Evolutionary conservation across 2,329 filamentous ascomycete genomes (phyloP).

Genomic region (Rhexocercosporidium sp.): DNA sequence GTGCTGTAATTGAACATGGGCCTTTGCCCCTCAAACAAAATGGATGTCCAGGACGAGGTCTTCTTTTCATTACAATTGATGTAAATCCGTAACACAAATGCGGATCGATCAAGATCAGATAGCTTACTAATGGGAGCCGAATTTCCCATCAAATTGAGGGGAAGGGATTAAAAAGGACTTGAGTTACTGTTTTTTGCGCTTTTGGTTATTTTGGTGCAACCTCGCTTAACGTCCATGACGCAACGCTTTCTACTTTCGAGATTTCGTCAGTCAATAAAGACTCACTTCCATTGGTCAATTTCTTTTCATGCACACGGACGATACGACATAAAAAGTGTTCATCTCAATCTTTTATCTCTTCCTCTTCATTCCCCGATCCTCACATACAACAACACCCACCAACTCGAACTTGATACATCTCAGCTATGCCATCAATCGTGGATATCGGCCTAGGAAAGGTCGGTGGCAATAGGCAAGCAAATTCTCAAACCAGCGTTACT

Average conservation of each 20-base stretch:
- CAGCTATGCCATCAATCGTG: conserved; percentile 6
- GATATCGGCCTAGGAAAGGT: conserved; percentile 9
- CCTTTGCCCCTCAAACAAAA: no score
- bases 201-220: background rate
- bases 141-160: no score
- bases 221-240: background rate
- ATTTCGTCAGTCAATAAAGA: background rate
- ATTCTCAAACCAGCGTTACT: no score
- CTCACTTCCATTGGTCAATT: background rate
- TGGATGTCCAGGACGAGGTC: no score
- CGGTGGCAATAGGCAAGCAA: conserved; percentile 1
- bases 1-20: no score
- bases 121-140: no score
- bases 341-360: background rate
- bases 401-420: background rate
- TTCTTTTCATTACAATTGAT: no score
- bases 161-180: no score
- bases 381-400: background rate
- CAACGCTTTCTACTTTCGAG: background rate
- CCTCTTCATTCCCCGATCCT: background rate
- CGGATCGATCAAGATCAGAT: no score
- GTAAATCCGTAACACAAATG: no score
- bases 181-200: background rate
- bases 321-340: background rate
- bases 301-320: background rate